Percentiles rank a stretch among this genome's conserved stretches.
Conservation (phyloP, 805 yeast genomes). For the Blastobotrys chiropterorum region DNA sequence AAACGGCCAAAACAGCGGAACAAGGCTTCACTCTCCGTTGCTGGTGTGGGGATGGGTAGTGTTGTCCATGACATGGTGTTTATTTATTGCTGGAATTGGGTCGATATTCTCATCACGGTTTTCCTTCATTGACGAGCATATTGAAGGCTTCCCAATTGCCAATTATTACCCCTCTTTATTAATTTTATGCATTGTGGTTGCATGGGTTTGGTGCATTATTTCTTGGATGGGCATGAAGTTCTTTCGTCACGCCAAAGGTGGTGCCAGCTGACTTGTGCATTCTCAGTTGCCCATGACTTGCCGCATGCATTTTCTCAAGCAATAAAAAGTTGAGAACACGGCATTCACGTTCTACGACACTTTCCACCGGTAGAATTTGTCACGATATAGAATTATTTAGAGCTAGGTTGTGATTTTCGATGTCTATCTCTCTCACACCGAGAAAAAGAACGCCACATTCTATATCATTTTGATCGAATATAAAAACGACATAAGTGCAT, state of each 20-base stretch:
- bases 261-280: conserved; percentile 28
- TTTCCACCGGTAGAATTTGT: no score
- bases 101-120: conserved; percentile 4
- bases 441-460: no score
- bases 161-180: conserved; percentile 35
- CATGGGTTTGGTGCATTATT: conserved; percentile 64
- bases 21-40: neutral
- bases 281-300: no score
- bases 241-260: conserved; percentile 72
- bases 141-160: conserved; percentile 33
- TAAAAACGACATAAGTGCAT: no score
- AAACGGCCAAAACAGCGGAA: neutral
- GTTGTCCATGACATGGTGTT: conserved; percentile 14
- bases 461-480: no score
- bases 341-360: no score
- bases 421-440: no score
- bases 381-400: no score
- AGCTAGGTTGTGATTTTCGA: no score
- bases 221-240: conserved; percentile 80
- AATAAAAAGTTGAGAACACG: no score
- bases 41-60: conserved; percentile 9
- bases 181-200: conserved; percentile 32
- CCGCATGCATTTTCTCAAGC: no score
- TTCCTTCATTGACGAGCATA: neutral
- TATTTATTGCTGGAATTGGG: conserved; percentile 11